phyloP scores from a whole-genome alignment of 192 early-diverging fungal species.

The Pilaira anomala region DNA sequence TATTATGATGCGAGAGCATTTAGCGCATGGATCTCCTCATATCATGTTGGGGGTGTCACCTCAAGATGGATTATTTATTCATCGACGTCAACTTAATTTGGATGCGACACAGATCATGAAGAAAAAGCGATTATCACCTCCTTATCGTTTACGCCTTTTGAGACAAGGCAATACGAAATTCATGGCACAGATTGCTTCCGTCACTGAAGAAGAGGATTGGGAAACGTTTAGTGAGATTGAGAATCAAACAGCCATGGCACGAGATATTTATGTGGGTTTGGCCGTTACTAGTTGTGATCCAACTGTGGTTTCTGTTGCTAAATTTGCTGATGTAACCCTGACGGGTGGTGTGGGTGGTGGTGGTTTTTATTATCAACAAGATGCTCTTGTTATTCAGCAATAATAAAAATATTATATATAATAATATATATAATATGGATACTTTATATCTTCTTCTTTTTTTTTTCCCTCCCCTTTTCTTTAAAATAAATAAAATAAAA shows the following conservation, averaged over 20 bases:
- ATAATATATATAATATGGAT: background rate
- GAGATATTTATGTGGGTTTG: conserved; percentile 27
- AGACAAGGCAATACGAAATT: conserved; percentile 14
- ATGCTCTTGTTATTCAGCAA: conserved; percentile 2
- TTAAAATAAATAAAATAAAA: no score
- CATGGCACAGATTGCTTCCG: conserved; percentile 2
- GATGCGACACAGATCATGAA: conserved; percentile 10
- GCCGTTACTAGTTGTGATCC: conserved; percentile 32
- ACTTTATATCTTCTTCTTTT: background rate
- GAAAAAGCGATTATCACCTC: conserved; percentile 14
- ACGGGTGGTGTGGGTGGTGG: conserved; percentile 16
- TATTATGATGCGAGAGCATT: conserved; percentile 29
- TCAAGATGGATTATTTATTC: conserved; percentile 26
- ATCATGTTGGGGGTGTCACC: conserved; percentile 27
- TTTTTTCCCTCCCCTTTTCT: background rate
- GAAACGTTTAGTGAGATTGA: conserved; percentile 3
- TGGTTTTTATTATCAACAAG: conserved; percentile 5
- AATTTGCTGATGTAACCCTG: conserved; percentile 20
- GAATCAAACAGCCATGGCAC: conserved; percentile 13
- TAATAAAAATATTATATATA: background rate
- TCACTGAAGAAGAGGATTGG: background rate
- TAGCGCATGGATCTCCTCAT: conserved; percentile 20
- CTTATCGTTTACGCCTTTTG: conserved; percentile 24
- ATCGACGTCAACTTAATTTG: conserved; percentile 9
- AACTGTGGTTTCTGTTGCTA: conserved; percentile 29